A percentile compares a stretch with the other conserved stretches of the same genome.
Conservation (phyloP, 371 early-diverging fungal species). For the Haplosporangium sp. region DNA sequence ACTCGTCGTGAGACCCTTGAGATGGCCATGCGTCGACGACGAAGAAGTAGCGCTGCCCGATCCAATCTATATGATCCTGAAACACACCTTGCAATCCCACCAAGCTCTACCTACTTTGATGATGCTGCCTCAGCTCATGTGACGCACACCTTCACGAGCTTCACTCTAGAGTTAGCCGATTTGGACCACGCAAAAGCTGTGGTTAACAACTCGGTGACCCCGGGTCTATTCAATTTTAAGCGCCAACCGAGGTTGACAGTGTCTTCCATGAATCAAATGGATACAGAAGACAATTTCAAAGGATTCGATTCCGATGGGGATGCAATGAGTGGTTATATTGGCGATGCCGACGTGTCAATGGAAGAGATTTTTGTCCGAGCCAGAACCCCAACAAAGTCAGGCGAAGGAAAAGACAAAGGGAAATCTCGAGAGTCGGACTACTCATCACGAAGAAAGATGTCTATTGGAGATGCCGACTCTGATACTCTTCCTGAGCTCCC, state of each 20-base stretch:
- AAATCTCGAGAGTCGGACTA: conserved; percentile 23
- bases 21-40: conserved; percentile 53
- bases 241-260: conserved; percentile 30
- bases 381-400: conserved; percentile 16
- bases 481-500: conserved; percentile 41
- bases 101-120: conserved; percentile 5
- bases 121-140: conserved; percentile 34
- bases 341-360: conserved; percentile 54
- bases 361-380: conserved; percentile 43
- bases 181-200: conserved; percentile 42
- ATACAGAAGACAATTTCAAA: conserved; percentile 39
- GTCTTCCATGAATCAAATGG: conserved; percentile 25
- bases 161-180: conserved; percentile 44
- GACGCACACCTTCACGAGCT: conserved; percentile 50
- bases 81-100: not conserved
- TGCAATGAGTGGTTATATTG: conserved; percentile 52
- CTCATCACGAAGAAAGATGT: conserved; percentile 22
- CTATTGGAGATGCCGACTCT: conserved; percentile 43
- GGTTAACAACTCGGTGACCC: conserved; percentile 43
- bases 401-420: conserved; percentile 17
- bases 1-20: conserved; percentile 47
- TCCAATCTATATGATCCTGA: conserved; percentile 14
- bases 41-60: conserved; percentile 36
- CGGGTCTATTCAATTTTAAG: conserved; percentile 50
- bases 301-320: conserved; percentile 53